phyloP scores from a whole-genome alignment of 495 filamentous ascomycete species.

The Podospora pseudopauciseta region DNA sequence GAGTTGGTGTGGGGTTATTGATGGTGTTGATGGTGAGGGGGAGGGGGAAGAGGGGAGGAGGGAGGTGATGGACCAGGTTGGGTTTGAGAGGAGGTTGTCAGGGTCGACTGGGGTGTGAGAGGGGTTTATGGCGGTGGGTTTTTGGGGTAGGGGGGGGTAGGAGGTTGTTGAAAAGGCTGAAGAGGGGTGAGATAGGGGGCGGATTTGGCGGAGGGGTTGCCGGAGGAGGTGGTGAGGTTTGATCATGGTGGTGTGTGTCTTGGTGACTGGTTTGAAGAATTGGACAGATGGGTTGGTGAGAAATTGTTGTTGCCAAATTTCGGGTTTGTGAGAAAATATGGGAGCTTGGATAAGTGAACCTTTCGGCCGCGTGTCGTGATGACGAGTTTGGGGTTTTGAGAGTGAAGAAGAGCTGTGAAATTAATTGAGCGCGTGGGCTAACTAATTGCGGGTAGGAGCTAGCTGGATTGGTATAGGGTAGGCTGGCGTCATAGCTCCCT shows the following conservation, averaged over 20 bases:
- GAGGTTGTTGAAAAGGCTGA: neutral
- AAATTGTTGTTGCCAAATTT: neutral
- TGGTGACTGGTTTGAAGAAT: too few species aligned
- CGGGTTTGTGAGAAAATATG: neutral
- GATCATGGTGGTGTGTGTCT: neutral
- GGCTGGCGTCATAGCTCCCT: slow-evolving; percentile 16
- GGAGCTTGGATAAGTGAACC: neutral
- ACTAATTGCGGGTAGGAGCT: neutral
- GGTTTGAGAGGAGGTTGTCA: slow-evolving; percentile 57
- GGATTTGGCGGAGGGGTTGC: slow-evolving; percentile 5
- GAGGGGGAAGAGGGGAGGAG: slow-evolving; percentile 56
- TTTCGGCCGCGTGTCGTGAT: slow-evolving; percentile 9
- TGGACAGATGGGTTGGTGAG: neutral
- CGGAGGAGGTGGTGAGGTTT: neutral
- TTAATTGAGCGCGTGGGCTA: neutral
- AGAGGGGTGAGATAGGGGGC: neutral
- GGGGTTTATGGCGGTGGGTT: too few species aligned
- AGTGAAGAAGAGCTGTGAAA: neutral
- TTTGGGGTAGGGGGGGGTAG: slow-evolving; percentile 15
- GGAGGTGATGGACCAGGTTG: slow-evolving; percentile 81
- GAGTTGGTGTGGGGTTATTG: slow-evolving; percentile 50
- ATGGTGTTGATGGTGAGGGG: slow-evolving; percentile 22
- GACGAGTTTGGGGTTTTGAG: neutral
- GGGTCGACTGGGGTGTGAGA: slow-evolving; percentile 9
- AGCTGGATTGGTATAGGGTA: neutral